These are phyloP conservation scores for Salix viminalis DNA, from an alignment of 345 rosid species.

Conservation along the genomic window DNA sequence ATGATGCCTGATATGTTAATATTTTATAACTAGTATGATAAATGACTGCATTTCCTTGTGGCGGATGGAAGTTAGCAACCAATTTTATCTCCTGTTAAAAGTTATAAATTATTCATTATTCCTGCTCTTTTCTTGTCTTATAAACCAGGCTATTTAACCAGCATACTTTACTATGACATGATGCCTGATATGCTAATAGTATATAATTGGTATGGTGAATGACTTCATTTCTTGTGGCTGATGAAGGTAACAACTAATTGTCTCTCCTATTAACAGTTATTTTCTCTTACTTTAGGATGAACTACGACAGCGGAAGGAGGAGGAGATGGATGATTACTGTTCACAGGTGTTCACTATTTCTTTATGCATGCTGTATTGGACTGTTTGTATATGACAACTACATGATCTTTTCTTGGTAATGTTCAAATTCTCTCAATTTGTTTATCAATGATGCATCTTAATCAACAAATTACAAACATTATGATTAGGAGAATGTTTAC, in stretches of 20 bases:
- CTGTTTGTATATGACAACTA: background rate
- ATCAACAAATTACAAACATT: background rate
- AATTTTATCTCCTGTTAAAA: background rate
- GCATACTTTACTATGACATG: background rate
- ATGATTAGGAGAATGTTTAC: background rate
- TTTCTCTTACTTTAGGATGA: constrained; percentile 54
- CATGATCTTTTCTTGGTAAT: background rate
- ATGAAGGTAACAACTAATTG: background rate
- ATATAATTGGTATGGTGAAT: background rate
- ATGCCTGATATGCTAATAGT: background rate
- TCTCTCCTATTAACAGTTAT: background rate
- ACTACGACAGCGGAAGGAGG: constrained; percentile 79
- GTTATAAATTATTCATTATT: background rate
- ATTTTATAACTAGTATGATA: background rate
- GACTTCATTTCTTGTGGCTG: background rate
- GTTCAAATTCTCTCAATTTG: background rate
- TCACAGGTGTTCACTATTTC: constrained; percentile 61
- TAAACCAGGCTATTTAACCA: background rate
- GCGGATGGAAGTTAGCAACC: background rate
- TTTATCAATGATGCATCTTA: background rate
- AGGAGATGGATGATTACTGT: constrained; percentile 93
- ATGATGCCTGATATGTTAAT: background rate
- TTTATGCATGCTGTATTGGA: background rate
- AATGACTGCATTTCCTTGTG: background rate
- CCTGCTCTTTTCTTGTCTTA: background rate